Conservation (phyloP, 306 rosid genomes). For the Cercis canadensis region DNA sequence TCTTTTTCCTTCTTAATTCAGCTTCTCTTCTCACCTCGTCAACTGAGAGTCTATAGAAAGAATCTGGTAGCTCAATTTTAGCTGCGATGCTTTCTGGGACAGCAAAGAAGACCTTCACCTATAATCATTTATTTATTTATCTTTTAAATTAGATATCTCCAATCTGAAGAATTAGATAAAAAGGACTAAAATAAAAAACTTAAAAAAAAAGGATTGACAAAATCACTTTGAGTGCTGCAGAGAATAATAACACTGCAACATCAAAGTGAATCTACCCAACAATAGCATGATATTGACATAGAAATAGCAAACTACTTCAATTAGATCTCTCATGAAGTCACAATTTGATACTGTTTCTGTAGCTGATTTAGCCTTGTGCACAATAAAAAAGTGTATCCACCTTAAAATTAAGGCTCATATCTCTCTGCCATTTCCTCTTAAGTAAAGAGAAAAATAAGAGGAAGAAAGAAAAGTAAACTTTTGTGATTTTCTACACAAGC, state of each 20-base stretch:
- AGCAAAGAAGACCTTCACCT: slow-evolving; percentile 92
- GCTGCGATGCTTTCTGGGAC: slow-evolving; percentile 88
- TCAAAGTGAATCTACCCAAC: slow-evolving; percentile 15
- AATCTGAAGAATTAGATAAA: no score
- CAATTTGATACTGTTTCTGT: no score
- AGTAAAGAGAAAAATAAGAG: no score
- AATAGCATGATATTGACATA: background rate
- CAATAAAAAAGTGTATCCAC: no score
- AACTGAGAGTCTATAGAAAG: slow-evolving; percentile 73
- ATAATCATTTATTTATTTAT: slow-evolving; percentile 1
- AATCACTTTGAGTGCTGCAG: slow-evolving; percentile 2
- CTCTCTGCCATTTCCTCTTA: no score
- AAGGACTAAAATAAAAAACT: background rate
- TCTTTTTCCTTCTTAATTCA: slow-evolving; percentile 79
- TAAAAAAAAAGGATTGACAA: background rate
- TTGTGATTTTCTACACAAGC: no score
- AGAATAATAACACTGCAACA: slow-evolving; percentile 20
- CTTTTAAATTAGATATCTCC: no score
- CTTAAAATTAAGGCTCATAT: no score
- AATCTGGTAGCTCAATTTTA: slow-evolving; percentile 83
- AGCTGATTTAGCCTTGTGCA: no score
- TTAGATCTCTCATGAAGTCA: no score
- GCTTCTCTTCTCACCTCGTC: slow-evolving; percentile 93
- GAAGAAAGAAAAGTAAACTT: no score
- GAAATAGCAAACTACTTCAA: slow-evolving; percentile 8